Evolutionary conservation across 2,329 filamentous ascomycete genomes (phyloP), one percentile per base, ranked within the genome.

Genomic region (Knufia fluminis): DNA sequence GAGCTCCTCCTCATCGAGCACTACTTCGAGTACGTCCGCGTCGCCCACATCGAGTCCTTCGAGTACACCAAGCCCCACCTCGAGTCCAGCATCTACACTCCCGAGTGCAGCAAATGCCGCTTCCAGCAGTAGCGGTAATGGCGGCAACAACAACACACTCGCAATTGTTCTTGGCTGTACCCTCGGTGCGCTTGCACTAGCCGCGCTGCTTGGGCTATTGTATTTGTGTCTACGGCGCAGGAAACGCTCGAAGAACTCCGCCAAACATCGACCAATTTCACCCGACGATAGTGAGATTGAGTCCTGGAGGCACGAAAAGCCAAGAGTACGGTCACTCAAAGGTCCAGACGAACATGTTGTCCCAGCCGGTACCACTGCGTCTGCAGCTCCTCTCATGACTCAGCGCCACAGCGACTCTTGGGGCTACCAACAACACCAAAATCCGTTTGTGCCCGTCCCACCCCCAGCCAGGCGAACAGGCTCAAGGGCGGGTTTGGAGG

Each of bases 111-210:
- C 46, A 2, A 26, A 19, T 17, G 38, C 47, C 3, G 48, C 51
- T n/a, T 9, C 24, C 22, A 31, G 16, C 17, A 47, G 51, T 35
- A 46, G 36, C 39, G 28, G 50, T 36, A 28, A 36, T 19, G 23
- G 48, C 17, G 44, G 28, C 10, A 38, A 19, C 22, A 19, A 17
- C 8, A 48, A 50, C 22, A 52, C 52, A 2, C 48, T 59, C 3
- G 28, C 52, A 1, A 59, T 58, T n/a, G 54, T 59, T 10, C 52
- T 59, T 3, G 57, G 57, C 26, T 52, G 35, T 31, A 57, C 57
- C 3, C 46, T 59, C 3, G 57, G 57, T 10, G 54, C 52, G 41
- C 49, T 59, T 19, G 57, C 51, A 10, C 43, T 58, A 4, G 54
- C 55, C 1, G 38, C 57, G n/a, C 46, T 56, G 28, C 26, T 58